Evolutionary conservation across 352 stramenopile species (phyloP).

Genomic region (Phytophthora ramorum): DNA sequence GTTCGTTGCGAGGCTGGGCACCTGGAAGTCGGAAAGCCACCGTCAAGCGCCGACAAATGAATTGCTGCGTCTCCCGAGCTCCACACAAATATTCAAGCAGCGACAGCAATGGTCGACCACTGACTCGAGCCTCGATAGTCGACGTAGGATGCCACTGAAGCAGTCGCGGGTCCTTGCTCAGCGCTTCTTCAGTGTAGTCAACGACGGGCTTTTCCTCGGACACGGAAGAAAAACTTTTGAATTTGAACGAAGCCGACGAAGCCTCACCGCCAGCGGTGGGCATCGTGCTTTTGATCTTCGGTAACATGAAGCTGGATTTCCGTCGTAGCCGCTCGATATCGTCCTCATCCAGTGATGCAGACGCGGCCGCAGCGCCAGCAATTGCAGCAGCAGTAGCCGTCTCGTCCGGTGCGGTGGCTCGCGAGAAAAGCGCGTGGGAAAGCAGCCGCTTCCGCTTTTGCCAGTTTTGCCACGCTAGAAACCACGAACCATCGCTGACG

Average conservation of each 20-base stretch:
- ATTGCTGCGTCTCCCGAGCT: constrained; percentile 54
- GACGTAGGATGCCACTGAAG: constrained; percentile 69
- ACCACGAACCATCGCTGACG: constrained; percentile 64
- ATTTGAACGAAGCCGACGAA: constrained; percentile 5
- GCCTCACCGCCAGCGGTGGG: constrained; percentile 5
- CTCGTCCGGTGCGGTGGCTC: constrained; percentile 17
- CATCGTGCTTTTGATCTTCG: constrained; percentile 40
- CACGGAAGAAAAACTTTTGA: constrained; percentile 17
- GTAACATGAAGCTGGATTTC: constrained; percentile 58
- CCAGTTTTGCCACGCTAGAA: constrained; percentile 88
- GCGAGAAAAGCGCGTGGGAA: constrained; percentile 45
- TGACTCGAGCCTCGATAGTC: constrained; percentile 36
- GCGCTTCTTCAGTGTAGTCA: constrained; percentile 36
- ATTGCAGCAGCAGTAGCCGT: constrained; percentile 25
- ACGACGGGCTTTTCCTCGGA: constrained; percentile 7
- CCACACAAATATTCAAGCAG: constrained; percentile 64
- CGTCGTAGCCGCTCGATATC: constrained; percentile 37
- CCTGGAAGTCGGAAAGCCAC: constrained; percentile 60
- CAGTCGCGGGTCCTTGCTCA: constrained; percentile 41
- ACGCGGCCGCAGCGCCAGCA: constrained; percentile 23
- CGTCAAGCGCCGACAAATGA: constrained; percentile 57
- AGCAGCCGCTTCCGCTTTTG: constrained; percentile 70
- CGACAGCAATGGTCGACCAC: constrained; percentile 45
- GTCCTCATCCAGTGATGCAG: constrained; percentile 28
- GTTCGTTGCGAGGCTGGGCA: background rate